These are phyloP conservation scores for Blechomonas ayalai DNA, from an alignment of 208 protist genomes.

Conservation along the genomic window DNA sequence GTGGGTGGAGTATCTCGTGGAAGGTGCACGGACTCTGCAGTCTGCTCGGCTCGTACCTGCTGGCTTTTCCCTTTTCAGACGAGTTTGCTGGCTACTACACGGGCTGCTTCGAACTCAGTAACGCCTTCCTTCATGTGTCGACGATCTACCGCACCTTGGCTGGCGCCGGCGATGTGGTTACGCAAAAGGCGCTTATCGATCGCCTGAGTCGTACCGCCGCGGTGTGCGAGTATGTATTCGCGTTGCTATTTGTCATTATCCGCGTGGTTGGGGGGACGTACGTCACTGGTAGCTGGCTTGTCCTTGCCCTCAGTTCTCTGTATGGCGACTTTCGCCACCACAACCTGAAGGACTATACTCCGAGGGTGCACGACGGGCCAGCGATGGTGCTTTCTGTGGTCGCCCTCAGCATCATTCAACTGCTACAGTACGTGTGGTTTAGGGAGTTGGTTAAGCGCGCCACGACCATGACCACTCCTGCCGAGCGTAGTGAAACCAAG, in stretches of 20 bases:
- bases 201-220: conserved; percentile 7
- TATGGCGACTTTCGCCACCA: conserved; percentile 3
- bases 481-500: conserved; percentile 1
- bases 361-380: conserved; percentile 46
- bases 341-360: conserved; percentile 16
- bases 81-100: conserved; percentile 73
- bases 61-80: conserved; percentile 73
- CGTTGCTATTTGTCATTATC: conserved; percentile 49
- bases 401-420: conserved; percentile 39
- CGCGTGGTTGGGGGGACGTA: conserved; percentile 60
- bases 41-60: conserved; percentile 56
- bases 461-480: conserved; percentile 2
- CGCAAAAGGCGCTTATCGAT: conserved; percentile 5
- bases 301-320: conserved; percentile 10
- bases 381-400: conserved; percentile 37
- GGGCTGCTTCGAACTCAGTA: conserved; percentile 78
- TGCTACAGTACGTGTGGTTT: conserved; percentile 83
- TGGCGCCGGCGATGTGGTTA: conserved; percentile 5
- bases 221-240: conserved; percentile 53
- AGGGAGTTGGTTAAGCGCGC: conserved; percentile 49
- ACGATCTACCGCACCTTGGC: conserved; percentile 33
- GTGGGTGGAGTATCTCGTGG: conserved; percentile 59
- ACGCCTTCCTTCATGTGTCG: conserved; percentile 61
- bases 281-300: conserved; percentile 40
- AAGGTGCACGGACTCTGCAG: conserved; percentile 70